Percentiles rank a stretch among this genome's conserved stretches.
These are phyloP conservation scores for Fibroporia radiculosa DNA, from an alignment of 768 basidiomycete genomes.

Conservation along the genomic window DNA sequence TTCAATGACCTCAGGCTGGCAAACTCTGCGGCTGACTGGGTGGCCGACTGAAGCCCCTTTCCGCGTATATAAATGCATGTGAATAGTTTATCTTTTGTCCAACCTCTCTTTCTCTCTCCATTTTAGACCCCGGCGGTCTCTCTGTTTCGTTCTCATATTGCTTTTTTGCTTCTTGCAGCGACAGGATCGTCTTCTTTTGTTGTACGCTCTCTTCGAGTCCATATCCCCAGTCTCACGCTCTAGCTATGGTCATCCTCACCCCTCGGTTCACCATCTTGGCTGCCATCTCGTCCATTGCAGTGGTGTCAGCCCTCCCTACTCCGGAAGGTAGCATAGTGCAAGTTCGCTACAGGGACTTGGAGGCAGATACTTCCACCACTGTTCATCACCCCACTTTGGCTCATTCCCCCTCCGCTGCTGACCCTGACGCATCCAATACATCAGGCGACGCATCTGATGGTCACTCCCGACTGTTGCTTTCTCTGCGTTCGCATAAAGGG, in stretches of 20 bases:
- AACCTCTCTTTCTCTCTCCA: conserved; percentile 30
- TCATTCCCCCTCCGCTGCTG: neutral
- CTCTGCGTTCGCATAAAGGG: too few relatives aligned
- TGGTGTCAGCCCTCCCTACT: conserved; percentile 30
- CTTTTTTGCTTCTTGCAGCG: conserved; percentile 12
- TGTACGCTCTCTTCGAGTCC: conserved; percentile 13
- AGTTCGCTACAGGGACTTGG: conserved; percentile 10
- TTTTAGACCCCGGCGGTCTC: conserved; percentile 50
- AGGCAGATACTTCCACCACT: neutral
- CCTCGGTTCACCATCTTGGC: conserved; percentile 40
- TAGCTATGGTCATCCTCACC: conserved; percentile 43
- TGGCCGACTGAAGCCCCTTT: neutral
- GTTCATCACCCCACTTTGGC: conserved; percentile 9
- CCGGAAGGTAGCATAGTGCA: conserved; percentile 29
- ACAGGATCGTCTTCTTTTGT: conserved; percentile 19
- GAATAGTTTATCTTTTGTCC: conserved; percentile 11
- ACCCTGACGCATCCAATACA: neutral
- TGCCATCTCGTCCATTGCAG: conserved; percentile 37
- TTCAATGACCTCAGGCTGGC: too few relatives aligned
- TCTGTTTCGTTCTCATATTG: conserved; percentile 19
- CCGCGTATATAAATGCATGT: conserved; percentile 12
- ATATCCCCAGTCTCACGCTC: conserved; percentile 9
- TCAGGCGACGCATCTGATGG: neutral
- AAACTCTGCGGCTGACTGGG: too few relatives aligned
- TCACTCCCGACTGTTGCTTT: too few relatives aligned